Evolutionary conservation across 192 early-diverging fungal genomes (phyloP), one percentile per base, ranked within the genome.

Genomic region (Coemansia sp.): DNA sequence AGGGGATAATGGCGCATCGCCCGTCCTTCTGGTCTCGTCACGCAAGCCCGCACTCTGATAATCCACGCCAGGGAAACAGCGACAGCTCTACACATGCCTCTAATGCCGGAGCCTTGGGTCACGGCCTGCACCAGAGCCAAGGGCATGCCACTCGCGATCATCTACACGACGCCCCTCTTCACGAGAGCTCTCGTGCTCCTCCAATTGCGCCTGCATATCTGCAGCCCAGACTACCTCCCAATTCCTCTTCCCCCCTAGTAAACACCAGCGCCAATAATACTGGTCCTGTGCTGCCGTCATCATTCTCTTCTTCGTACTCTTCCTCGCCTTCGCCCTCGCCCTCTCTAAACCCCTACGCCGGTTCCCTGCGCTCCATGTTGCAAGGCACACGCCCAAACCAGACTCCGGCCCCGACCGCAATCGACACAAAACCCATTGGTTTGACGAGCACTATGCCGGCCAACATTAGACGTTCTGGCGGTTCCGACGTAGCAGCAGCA

Each of bases 241-340:
- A 73, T 46, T 66, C 51, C 26, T 7, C 62, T 28, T 57, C 72
- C 33, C 62, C 65, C n/a, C 36, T 62, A 21, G 60, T 20, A 46
- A 34, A 33, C 26, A n/a, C 26, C 11, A 45, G 21, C 36, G 63
- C 51, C 20, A 48, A n/a, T 11, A 48, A n/a, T 11, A 51, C 62
- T 5, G 65, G 21, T 5, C 37, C 24, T 9, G 46, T 37, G 9
- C 38, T 61, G 1, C 38, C 65, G 1, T 59, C 65, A 7, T 71
- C 62, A 1, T 68, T 51, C 5, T 68, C 62, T 3, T 79, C 76
- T 20, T 69, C 71, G 38, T 59, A 70, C 28, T 78, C 76, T 33
- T 80, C 78, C 23, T 80, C 78, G 51, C 63, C 69, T 26, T 74
- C 77, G 39, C 77, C 78, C 11, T 71, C 77, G 39, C 66, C 76